Evolutionary conservation across 2,329 filamentous ascomycete genomes (phyloP), one percentile per base, ranked within the genome.

Genomic region (Cadophora luteo-olivacea): DNA sequence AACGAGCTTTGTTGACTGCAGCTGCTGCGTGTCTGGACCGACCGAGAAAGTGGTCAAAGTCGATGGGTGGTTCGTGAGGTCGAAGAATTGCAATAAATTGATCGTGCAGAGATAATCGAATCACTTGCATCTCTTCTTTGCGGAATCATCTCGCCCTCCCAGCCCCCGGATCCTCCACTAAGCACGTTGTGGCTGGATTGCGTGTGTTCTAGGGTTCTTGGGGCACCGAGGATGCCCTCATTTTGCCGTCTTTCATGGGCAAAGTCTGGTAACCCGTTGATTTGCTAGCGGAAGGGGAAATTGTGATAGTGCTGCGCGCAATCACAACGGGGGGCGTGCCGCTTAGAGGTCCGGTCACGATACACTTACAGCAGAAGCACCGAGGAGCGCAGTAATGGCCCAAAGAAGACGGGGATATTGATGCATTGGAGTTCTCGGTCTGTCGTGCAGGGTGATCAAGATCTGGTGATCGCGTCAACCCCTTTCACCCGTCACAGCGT

Each of bases 401-500:
- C 14, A 29, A 29, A 54, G 25, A 54, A 4, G 51, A 54, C 14
- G 51, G 4, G 25, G 7, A 32, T 7, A 14, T 29, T 32, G 51
- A 32, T 16, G 45, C 51, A 32, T 54, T 32, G 51, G 12, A 19
- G 51, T 11, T 11, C 14, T 19, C 16, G 1, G 45, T 49, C 33
- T 36, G 22, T 57, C 19, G n/a, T 57, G 48, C 32, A 25, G 54
- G 33, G 55, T 51, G 49, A 58, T 48, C 32, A 61, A 62, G 62
- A 65, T 63, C 67, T 62, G 48, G 22, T 62, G 63, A 65, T 68
- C 51, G 32, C 32, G 33, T 33, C 52, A 19, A 36, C 14, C 29
- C 61, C 33, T 52, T 48, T 49, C n/a, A 29, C 51, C 48, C 61
- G 67, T 64, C 67, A 64, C 64, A 54, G 60, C 58, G 41, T 45